These are phyloP conservation scores for Silene latifolia DNA, from an alignment of 148 eudicot species.

Conservation along the genomic window DNA sequence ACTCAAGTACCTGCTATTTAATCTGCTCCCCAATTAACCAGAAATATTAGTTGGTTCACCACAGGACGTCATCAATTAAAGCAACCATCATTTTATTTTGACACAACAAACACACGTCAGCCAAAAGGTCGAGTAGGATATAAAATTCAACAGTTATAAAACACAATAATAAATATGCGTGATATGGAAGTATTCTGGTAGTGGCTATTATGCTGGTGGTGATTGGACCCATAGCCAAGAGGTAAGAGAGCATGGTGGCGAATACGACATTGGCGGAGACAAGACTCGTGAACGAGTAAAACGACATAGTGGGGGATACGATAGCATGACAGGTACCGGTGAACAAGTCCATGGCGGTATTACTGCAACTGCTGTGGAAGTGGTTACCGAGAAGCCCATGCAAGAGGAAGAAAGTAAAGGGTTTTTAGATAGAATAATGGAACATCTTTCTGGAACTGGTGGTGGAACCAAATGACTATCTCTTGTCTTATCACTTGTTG, in stretches of 20 bases:
- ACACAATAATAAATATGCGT: no score
- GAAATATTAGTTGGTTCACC: no score
- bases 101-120: no score
- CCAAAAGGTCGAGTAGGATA: no score
- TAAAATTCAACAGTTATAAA: no score
- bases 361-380: not conserved
- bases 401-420: conserved; percentile 14
- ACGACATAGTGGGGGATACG: not conserved
- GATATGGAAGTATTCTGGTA: not conserved
- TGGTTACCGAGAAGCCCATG: not conserved
- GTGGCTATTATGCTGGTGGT: not conserved
- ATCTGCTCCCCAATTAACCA: no score
- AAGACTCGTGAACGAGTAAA: no score
- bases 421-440: conserved; percentile 13
- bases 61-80: no score
- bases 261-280: not conserved
- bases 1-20: no score
- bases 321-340: not conserved
- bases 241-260: not conserved
- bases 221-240: not conserved
- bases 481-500: not conserved
- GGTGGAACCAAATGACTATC: conserved; percentile 6
- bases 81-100: no score
- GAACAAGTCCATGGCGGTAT: not conserved
- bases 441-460: conserved; percentile 23